Evolutionary conservation across 2,329 filamentous ascomycete species (phyloP), one percentile per base, ranked within the genome.

Genomic region (Aspergillaceae sp.): DNA sequence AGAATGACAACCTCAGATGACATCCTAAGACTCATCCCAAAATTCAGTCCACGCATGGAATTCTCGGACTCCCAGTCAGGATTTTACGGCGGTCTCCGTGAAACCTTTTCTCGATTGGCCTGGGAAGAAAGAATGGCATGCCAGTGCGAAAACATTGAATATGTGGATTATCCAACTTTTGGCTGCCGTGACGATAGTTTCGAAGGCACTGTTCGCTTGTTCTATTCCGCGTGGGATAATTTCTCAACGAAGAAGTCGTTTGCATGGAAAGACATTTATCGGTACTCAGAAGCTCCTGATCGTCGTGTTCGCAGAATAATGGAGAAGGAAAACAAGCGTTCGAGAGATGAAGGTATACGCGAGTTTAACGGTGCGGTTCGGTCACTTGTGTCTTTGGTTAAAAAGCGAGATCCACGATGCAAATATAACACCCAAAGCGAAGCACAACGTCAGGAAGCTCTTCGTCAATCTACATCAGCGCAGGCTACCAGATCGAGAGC

Each of bases 301-400:
- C 82, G 92, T 43, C 80, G 84, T 34, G 76, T 87, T 10, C 82
- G 91, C 43, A 80, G 92, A 30, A 60, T 87, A 35, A 94, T 97
- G 83, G 92, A 97, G 62, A 96, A 95, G 66, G 91, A 96, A 63
- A 98, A 98, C 65, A 86, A 83, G 56, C 86, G 85, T 52, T 68
- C 84, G 27, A 79, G 92, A 44, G 90, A 96, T 19, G 86, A 91
- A 44, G 88, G 82, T 2, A 79, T 86, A 7, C 80, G 84, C 46
- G 87, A 95, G 54, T 97, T 95, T 71, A 97, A 96, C 66, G 89
- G 95, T 50, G 86, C 89, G 3, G 88, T 98, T 29, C 74, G 87
- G 47, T 86, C 88, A 5, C 75, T 98, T 8, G 85, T 97, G 2
- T 77, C 82, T 1, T 97, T 97, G 66, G 85, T 91, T 10, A 83